Evolutionary conservation across 352 stramenopile species (phyloP).

Genomic region (Pythium catenulatum): DNA sequence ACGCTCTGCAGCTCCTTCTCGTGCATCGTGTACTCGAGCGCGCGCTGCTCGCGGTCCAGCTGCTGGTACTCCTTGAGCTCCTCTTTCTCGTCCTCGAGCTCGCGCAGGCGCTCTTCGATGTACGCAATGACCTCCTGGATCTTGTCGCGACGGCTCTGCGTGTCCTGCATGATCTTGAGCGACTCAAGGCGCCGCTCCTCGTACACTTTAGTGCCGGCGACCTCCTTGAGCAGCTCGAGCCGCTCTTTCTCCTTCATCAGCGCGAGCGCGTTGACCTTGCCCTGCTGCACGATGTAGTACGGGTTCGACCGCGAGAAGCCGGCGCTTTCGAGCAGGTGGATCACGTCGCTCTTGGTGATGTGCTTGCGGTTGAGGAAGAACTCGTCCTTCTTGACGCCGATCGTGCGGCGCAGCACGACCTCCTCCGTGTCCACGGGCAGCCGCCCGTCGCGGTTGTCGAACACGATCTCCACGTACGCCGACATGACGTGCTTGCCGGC

Average conservation of each 20-base stretch:
- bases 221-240: conserved; percentile 98
- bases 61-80: conserved; percentile 97
- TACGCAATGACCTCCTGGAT: conserved; percentile 97
- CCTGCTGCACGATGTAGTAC: conserved; percentile 99
- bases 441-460: conserved; percentile 98
- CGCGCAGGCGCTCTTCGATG: conserved; percentile 95
- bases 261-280: conserved; percentile 98
- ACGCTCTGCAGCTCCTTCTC: conserved; percentile 91
- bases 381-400: conserved; percentile 99
- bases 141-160: conserved; percentile 96
- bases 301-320: conserved; percentile 99
- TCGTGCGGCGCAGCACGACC: conserved; percentile 98
- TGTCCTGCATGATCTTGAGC: conserved; percentile 98
- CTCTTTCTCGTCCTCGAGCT: conserved; percentile 99
- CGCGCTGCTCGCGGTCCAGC: conserved; percentile 96
- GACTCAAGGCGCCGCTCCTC: conserved; percentile 98
- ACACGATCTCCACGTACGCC: conserved; percentile 99
- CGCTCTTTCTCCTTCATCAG: conserved; percentile 98
- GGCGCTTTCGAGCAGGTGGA: conserved; percentile 98
- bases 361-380: conserved; percentile 99
- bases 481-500: conserved; percentile 96
- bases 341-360: conserved; percentile 98
- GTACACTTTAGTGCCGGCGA: conserved; percentile 98
- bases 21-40: conserved; percentile 98
- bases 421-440: conserved; percentile 95